Base-by-base conservation (phyloP, 495 filamentous ascomycete genomes). In the Lophiostoma macrostomum region DNA sequence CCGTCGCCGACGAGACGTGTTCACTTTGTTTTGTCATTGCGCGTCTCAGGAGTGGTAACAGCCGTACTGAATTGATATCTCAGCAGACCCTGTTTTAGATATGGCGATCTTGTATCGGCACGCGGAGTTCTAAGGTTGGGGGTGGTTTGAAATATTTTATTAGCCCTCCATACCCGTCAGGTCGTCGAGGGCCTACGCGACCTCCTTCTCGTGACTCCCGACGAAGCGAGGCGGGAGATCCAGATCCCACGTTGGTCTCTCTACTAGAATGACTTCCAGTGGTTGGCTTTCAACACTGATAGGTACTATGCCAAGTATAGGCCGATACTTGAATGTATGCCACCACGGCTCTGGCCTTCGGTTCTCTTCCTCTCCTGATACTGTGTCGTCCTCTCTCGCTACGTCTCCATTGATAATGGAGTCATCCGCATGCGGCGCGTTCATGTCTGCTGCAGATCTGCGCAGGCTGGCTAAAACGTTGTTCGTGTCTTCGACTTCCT, bases 291-390 rank as follows among this genome's bases (percentile, higher is more conserved):
- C 23, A 4, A 53, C 59, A 14, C 73, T 73, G 20, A 98, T 70
- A 14, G 85, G 82, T 12, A 91, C 85, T 24, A 97, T 85, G 4
- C 91, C 93, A 58, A 99, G 70, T 53, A 99, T 89, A 7, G 90
- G 86, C 50, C 90, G 76, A 66, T 96, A 99, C 65, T 93, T 91
- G 70, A 86, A 88, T 7, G 90, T 91, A 57, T 79, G 80, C 90
- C 90, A 97, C 61, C 77, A 84, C 25, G 19, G 18, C 18, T 73
- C 70, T 25, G 22, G 38, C 2, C 6, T 30, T 41, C 27, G 36
- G 24, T 30, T 40, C 50, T 20, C 23, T 19, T 50, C 67, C 58
- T 48, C 13, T 67, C 67, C 50, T 71, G 61, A 66, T 30, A 72
- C 65, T 48, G 40, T 61, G 63, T 7, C 53, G 62, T 31, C 62